Evolutionary conservation across 2,329 filamentous ascomycete genomes (phyloP).

Genomic region (Zasmidium angulare): DNA sequence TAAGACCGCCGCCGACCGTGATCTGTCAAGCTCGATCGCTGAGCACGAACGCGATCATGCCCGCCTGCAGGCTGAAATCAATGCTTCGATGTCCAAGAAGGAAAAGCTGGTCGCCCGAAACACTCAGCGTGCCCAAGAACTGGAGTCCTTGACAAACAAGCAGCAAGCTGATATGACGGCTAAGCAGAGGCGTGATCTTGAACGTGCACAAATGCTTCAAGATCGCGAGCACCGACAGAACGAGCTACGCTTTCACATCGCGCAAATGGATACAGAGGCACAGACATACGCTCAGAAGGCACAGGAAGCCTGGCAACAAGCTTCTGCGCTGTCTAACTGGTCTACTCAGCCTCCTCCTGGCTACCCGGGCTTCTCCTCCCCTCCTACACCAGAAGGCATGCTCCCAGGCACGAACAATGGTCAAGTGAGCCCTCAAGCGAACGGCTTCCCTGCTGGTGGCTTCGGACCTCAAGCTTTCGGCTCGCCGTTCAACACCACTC

Average conservation of each 20-base stretch:
- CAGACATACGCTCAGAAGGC: slow-evolving; percentile 41
- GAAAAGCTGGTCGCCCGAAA: slow-evolving; percentile 72
- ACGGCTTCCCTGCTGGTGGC: slow-evolving; percentile 19
- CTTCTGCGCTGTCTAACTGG: slow-evolving; percentile 29
- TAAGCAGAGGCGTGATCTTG: slow-evolving; percentile 34
- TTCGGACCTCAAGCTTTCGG: slow-evolving; percentile 22
- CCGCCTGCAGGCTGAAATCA: slow-evolving; percentile 63
- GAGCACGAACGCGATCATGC: slow-evolving; percentile 64
- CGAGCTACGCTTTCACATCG: slow-evolving; percentile 40
- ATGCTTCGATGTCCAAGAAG: slow-evolving; percentile 63
- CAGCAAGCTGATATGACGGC: slow-evolving; percentile 55
- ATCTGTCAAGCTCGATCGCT: slow-evolving; percentile 63
- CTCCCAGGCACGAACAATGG: slow-evolving; percentile 51
- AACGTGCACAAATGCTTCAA: slow-evolving; percentile 28
- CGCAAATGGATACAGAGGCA: slow-evolving; percentile 38
- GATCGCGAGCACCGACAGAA: slow-evolving; percentile 40
- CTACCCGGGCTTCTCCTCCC: slow-evolving; percentile 37
- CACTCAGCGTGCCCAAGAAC: slow-evolving; percentile 70
- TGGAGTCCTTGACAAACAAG: slow-evolving; percentile 68
- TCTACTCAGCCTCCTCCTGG: slow-evolving; percentile 24
- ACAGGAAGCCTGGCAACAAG: slow-evolving; percentile 41
- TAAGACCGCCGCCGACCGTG: slow-evolving; percentile 51
- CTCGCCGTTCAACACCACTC: slow-evolving; percentile 26
- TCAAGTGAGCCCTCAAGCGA: slow-evolving; percentile 20
- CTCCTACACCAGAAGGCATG: slow-evolving; percentile 60